These are phyloP conservation scores for Botrytis cinerea DNA, from an alignment of 2,329 filamentous ascomycete species.

Conservation along the genomic window DNA sequence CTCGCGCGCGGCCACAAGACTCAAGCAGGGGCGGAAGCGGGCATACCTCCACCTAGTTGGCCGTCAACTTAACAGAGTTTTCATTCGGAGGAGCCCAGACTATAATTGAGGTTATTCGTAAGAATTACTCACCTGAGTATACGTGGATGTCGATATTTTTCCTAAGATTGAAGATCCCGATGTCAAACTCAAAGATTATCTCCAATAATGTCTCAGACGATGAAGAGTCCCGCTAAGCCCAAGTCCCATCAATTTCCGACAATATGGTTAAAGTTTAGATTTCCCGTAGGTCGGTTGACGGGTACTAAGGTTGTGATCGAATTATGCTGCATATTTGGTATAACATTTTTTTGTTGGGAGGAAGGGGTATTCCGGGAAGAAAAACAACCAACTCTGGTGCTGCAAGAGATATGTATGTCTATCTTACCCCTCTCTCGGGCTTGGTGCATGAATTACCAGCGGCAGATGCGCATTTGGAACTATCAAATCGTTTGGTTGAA, in stretches of 20 bases:
- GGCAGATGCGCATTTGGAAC: constrained; percentile 16
- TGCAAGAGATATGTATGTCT: neutral
- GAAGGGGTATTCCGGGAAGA: neutral
- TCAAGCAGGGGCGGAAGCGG: constrained; percentile 11
- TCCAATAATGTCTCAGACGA: neutral
- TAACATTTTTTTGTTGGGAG: neutral
- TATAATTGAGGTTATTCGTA: neutral
- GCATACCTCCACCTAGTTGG: constrained; percentile 13
- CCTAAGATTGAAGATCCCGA: neutral
- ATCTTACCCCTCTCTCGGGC: constrained; percentile 2
- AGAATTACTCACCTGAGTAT: neutral
- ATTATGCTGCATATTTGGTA: neutral
- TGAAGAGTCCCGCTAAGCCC: constrained; percentile 6
- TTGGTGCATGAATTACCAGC: constrained; percentile 9
- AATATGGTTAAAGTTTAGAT: constrained; percentile 26
- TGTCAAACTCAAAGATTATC: neutral
- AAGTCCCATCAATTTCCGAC: constrained; percentile 19
- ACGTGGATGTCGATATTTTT: neutral
- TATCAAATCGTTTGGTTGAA: neutral
- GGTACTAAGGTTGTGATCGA: neutral
- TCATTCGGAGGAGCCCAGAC: neutral
- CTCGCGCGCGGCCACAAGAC: neutral
- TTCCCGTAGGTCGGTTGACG: constrained; percentile 15
- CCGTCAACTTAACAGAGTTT: neutral
- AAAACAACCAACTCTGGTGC: neutral